Evolutionary conservation across 345 rosid genomes (phyloP).

Genomic region (Corchorus capsularis): DNA sequence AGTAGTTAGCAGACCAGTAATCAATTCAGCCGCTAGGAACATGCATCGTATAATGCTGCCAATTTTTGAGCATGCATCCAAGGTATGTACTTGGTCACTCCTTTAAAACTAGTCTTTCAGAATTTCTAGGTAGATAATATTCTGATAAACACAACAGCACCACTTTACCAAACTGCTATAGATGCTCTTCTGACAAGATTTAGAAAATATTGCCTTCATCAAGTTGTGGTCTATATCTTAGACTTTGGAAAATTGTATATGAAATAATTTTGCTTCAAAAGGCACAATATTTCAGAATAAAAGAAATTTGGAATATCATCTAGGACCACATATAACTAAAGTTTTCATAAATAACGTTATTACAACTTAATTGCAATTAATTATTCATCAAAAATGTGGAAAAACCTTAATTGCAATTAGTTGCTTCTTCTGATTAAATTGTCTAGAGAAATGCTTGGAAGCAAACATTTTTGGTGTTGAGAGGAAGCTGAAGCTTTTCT

Average conservation of each 20-base stretch:
- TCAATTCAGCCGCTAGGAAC: neutral
- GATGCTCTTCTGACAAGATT: neutral
- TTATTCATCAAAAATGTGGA: neutral
- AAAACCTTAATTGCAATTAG: neutral
- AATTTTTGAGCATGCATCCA: neutral
- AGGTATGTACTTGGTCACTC: slow-evolving; percentile 2
- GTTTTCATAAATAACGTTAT: neutral
- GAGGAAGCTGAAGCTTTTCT: neutral
- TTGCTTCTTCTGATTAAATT: neutral
- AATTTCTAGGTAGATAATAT: neutral
- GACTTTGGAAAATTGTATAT: neutral
- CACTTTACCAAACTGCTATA: neutral
- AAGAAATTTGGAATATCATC: neutral
- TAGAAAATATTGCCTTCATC: neutral
- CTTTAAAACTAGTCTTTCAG: neutral
- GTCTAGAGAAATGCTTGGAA: neutral
- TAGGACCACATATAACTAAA: neutral
- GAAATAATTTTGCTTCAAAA: neutral
- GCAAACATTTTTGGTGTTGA: neutral
- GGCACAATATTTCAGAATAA: neutral
- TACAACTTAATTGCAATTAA: neutral
- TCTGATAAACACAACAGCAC: neutral
- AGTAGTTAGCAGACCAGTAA: neutral
- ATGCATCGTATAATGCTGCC: neutral
- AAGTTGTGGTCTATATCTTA: neutral